These are phyloP conservation scores for Linnemannia schmuckeri DNA, from an alignment of 192 early-diverging fungal genomes.

Conservation along the genomic window DNA sequence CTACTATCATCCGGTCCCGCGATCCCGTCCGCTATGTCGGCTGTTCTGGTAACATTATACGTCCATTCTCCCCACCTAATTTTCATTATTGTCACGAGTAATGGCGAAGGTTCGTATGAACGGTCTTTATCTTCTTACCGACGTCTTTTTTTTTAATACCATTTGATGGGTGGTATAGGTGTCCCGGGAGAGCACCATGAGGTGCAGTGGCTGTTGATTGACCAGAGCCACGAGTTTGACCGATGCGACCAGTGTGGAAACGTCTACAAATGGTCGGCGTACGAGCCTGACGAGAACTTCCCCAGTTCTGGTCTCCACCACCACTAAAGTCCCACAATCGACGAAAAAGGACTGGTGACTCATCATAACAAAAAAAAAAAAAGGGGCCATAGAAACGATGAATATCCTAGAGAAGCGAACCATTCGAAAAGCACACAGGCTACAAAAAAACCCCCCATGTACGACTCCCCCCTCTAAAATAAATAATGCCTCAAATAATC, in stretches of 20 bases:
- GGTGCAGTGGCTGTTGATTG: conserved; percentile 89
- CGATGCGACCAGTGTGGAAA: conserved; percentile 96
- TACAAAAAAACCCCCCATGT: background rate
- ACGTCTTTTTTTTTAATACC: background rate
- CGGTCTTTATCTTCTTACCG: too few species aligned
- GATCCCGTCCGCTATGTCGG: conserved; percentile 90
- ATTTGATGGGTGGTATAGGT: conserved; percentile 63
- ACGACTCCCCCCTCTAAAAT: too few species aligned
- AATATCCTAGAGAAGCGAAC: background rate
- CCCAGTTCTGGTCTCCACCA: conserved; percentile 54
- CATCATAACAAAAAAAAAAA: background rate
- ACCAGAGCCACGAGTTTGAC: conserved; percentile 81
- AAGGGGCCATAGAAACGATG: background rate
- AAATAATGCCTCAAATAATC: too few species aligned
- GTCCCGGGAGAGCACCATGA: conserved; percentile 95
- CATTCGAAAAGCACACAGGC: background rate
- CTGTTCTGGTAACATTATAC: conserved; percentile 81
- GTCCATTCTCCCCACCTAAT: too few species aligned
- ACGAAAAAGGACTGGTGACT: background rate
- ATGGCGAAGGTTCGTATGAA: too few species aligned
- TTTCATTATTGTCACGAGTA: too few species aligned
- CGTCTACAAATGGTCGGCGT: conserved; percentile 69
- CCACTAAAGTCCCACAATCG: conserved; percentile 29
- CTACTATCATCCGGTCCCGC: conserved; percentile 86
- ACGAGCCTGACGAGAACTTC: conserved; percentile 58